phyloP scores from a whole-genome alignment of 768 basidiomycete species.

The Rhodocollybia butyracea region DNA sequence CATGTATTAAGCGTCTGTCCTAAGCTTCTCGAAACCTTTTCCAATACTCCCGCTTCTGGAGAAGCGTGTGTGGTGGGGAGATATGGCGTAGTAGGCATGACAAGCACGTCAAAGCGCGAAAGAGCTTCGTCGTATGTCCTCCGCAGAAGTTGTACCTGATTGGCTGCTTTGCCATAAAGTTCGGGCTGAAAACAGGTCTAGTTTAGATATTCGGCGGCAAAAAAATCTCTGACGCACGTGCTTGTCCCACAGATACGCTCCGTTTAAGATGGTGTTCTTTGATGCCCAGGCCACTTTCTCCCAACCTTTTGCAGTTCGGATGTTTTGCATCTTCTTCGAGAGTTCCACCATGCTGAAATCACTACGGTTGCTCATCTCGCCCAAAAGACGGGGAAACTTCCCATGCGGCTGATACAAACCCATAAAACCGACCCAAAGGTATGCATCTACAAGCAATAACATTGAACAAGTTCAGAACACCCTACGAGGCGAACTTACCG shows the following conservation, averaged over 20 bases:
- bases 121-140: neutral
- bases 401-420: constrained; percentile 1
- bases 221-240: neutral
- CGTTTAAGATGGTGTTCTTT: constrained; percentile 6
- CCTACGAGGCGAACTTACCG: neutral
- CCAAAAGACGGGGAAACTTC: neutral
- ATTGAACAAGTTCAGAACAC: too few species aligned
- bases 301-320: constrained; percentile 1
- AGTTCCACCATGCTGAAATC: neutral
- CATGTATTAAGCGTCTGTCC: constrained; percentile 8
- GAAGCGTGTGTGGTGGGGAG: neutral
- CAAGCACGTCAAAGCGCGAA: neutral
- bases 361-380: neutral
- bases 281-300: constrained; percentile 1
- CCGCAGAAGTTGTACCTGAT: neutral
- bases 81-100: constrained; percentile 9
- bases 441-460: neutral
- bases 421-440: neutral
- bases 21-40: neutral
- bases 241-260: constrained; percentile 2
- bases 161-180: constrained; percentile 4
- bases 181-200: neutral
- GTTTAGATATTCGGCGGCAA: neutral
- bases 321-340: neutral
- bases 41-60: neutral